phyloP scores from a whole-genome alignment of 2,329 filamentous ascomycete species.

The Beauveria asiatica region DNA sequence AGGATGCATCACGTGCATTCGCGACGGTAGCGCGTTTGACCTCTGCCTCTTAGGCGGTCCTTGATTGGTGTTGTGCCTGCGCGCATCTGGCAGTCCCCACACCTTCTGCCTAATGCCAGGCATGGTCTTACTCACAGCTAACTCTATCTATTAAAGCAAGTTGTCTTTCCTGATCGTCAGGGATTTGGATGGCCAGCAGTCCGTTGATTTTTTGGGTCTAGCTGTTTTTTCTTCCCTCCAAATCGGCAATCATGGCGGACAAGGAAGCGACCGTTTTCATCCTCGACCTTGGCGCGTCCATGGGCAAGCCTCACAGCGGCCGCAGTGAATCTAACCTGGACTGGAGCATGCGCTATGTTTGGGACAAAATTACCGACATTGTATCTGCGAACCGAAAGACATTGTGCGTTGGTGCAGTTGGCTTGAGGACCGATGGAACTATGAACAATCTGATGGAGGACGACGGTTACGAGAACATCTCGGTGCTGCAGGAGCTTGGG shows the following conservation, averaged over 20 bases:
- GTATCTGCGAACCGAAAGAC: conserved; percentile 59
- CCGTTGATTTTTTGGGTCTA: not conserved
- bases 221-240: not conserved
- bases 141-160: conserved; percentile 6
- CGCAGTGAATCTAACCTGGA: conserved; percentile 75
- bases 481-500: conserved; percentile 61
- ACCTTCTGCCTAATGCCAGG: conserved; percentile 11
- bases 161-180: not conserved
- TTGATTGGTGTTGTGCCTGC: not conserved
- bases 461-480: conserved; percentile 73
- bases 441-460: conserved; percentile 59
- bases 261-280: conserved; percentile 94
- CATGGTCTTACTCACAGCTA: not conserved
- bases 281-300: conserved; percentile 79
- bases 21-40: conserved; percentile 4
- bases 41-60: not conserved
- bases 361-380: conserved; percentile 75
- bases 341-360: conserved; percentile 84
- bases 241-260: conserved; percentile 60
- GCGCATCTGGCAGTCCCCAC: not conserved
- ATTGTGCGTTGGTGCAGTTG: conserved; percentile 70
- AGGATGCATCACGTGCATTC: conserved; percentile 8
- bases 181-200: not conserved
- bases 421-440: conserved; percentile 71
- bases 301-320: conserved; percentile 63